A percentile compares a stretch with the other conserved stretches of the same genome.
Evolutionary conservation across 2,329 filamentous ascomycete genomes (phyloP).

Genomic region (Trichoderma harzianum): DNA sequence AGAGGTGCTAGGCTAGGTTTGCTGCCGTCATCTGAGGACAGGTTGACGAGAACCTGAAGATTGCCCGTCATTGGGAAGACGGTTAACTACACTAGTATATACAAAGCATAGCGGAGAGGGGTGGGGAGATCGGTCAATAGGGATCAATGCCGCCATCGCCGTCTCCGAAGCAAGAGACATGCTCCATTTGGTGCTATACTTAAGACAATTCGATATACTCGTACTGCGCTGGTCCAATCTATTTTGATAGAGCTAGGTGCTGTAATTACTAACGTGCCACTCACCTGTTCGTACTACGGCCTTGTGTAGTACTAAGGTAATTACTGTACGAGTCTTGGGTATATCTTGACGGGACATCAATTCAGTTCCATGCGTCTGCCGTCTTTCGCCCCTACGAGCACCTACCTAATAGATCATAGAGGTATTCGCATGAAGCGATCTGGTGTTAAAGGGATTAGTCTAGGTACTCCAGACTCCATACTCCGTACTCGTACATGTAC

Average conservation of each 20-base stretch:
- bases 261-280: not conserved
- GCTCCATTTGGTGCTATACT: not conserved
- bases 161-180: not conserved
- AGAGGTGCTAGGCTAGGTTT: not conserved
- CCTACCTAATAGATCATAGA: not conserved
- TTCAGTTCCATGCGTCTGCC: not conserved
- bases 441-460: not conserved
- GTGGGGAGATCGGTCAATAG: conserved; percentile 9
- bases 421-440: not conserved
- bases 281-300: not conserved
- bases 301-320: not conserved
- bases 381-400: not conserved
- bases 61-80: not conserved
- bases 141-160: conserved; percentile 12
- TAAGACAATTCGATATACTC: not conserved
- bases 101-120: not conserved
- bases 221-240: not conserved
- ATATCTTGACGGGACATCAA: not conserved
- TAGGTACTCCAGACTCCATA: not conserved
- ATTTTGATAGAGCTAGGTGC: not conserved
- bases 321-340: not conserved
- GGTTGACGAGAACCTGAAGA: not conserved
- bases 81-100: not conserved
- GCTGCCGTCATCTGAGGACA: not conserved
- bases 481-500: not conserved